These are phyloP conservation scores for Quercus berberidifolia DNA, from an alignment of 306 rosid genomes.

Conservation along the genomic window DNA sequence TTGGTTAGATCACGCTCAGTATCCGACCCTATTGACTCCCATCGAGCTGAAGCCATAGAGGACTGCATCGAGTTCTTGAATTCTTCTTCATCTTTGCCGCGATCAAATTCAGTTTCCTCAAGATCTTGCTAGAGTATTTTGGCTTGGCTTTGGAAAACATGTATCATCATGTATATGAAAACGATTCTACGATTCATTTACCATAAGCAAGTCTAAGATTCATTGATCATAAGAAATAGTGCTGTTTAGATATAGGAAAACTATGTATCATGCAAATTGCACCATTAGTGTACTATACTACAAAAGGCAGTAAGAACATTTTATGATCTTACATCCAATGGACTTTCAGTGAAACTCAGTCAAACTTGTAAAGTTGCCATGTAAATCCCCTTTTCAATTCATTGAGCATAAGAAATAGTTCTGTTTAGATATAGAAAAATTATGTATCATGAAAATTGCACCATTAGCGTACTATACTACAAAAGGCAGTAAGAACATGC, in stretches of 20 bases:
- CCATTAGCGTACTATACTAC: background rate
- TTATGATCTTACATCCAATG: background rate
- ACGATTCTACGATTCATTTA: background rate
- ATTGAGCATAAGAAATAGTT: background rate
- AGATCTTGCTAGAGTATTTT: slow-evolving; percentile 10
- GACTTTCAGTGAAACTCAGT: too few species aligned
- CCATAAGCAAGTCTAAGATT: background rate
- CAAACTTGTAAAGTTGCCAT: background rate
- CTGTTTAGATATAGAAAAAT: background rate
- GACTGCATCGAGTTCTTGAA: slow-evolving; percentile 88
- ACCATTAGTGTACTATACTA: background rate
- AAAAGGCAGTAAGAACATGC: background rate
- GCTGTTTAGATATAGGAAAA: background rate
- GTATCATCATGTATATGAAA: slow-evolving; percentile 15
- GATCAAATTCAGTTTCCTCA: slow-evolving; percentile 46
- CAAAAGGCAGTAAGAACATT: background rate
- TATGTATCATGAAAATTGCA: background rate
- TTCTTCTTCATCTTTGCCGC: slow-evolving; percentile 74
- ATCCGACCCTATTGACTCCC: slow-evolving; percentile 66
- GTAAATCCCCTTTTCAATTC: background rate
- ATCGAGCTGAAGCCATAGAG: slow-evolving; percentile 74
- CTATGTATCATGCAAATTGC: background rate
- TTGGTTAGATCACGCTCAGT: slow-evolving; percentile 62
- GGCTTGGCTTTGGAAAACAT: slow-evolving; percentile 15
- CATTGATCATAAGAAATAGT: background rate